Evolutionary conservation across 1,284 basidiomycete genomes (phyloP).

Genomic region (Apiotrichum akiyoshidainum): DNA sequence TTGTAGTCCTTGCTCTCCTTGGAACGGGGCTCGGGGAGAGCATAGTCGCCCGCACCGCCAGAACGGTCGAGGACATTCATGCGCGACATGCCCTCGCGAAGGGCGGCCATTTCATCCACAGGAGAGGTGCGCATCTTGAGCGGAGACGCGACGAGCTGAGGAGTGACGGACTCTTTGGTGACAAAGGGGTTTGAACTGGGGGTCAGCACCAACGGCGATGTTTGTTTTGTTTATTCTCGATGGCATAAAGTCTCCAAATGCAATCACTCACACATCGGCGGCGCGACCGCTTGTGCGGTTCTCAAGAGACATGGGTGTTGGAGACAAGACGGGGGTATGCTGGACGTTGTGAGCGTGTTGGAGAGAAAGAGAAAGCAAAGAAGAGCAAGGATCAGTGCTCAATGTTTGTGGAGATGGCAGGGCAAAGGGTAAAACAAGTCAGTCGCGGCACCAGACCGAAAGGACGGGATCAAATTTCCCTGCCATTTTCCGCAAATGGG

Average conservation of each 20-base stretch:
- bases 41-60: constrained; percentile 21
- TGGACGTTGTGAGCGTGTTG: too few relatives aligned
- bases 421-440: constrained; percentile 15
- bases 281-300: neutral
- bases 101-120: constrained; percentile 23
- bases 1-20: constrained; percentile 12
- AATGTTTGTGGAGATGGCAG: neutral
- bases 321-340: neutral
- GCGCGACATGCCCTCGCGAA: constrained; percentile 42
- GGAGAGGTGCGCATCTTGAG: constrained; percentile 3
- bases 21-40: constrained; percentile 5
- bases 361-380: too few relatives aligned
- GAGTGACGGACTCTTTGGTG: constrained; percentile 14
- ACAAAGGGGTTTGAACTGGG: constrained; percentile 39
- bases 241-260: neutral
- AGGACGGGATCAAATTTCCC: constrained; percentile 3
- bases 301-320: neutral
- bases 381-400: neutral
- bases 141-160: constrained; percentile 16
- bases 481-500: constrained; percentile 5
- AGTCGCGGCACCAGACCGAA: constrained; percentile 15
- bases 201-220: neutral
- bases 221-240: neutral
- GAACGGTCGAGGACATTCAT: constrained; percentile 40
- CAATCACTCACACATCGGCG: too few relatives aligned